phyloP scores from a whole-genome alignment of 805 yeast genomes.

The Yamadazyma laniorum region DNA sequence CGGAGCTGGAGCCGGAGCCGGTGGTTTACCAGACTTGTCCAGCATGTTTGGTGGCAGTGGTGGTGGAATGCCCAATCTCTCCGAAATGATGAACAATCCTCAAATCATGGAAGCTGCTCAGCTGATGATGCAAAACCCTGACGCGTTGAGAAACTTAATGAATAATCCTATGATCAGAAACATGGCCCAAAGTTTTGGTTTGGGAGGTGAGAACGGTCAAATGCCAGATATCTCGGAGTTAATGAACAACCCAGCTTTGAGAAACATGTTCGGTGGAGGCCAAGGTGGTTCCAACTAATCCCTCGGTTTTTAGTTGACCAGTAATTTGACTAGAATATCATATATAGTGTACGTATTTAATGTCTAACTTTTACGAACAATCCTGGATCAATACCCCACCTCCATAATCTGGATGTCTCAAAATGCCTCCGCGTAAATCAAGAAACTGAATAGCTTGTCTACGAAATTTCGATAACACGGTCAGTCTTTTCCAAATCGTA shows the following conservation, averaged over 20 bases:
- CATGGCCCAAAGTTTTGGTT: slow-evolving; percentile 77
- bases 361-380: background rate
- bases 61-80: slow-evolving; percentile 71
- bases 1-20: slow-evolving; percentile 38
- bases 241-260: slow-evolving; percentile 79
- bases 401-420: too few relatives aligned
- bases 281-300: slow-evolving; percentile 2
- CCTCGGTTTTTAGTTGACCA: too few relatives aligned
- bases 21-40: slow-evolving; percentile 77
- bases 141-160: slow-evolving; percentile 70
- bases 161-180: slow-evolving; percentile 75
- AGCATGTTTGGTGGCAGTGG: slow-evolving; percentile 61
- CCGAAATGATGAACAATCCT: slow-evolving; percentile 83
- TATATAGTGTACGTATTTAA: background rate
- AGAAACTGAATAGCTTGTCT: too few relatives aligned
- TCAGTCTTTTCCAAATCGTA: too few relatives aligned
- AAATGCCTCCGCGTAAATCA: too few relatives aligned
- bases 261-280: slow-evolving; percentile 42
- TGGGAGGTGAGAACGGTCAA: slow-evolving; percentile 54
- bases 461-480: too few relatives aligned
- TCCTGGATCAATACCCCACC: too few relatives aligned
- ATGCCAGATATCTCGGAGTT: slow-evolving; percentile 63
- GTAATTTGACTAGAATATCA: too few relatives aligned
- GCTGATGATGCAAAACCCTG: slow-evolving; percentile 67
- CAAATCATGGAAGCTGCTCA: slow-evolving; percentile 62